A percentile compares a stretch with the other conserved stretches of the same genome.
Conservation (phyloP, 305 asterid species). For the Coffea humblotiana region DNA sequence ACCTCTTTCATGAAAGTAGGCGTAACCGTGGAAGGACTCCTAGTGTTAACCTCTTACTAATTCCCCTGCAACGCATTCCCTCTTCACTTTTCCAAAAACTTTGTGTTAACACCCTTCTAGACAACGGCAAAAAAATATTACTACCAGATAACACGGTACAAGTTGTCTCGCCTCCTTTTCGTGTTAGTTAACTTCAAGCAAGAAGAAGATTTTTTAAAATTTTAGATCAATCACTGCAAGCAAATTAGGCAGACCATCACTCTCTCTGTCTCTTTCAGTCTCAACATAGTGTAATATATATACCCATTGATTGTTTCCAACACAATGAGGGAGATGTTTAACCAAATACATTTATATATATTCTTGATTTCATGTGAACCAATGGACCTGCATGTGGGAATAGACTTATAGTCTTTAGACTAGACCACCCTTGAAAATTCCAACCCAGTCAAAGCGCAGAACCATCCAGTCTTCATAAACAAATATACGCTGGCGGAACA, state of each 20-base stretch:
- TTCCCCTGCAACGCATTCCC: too few species aligned
- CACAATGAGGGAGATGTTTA: constrained; percentile 32
- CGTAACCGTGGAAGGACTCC: too few species aligned
- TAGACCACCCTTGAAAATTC: constrained; percentile 15
- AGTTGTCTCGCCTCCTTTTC: constrained; percentile 12
- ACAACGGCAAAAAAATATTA: too few species aligned
- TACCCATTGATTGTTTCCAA: constrained; percentile 1
- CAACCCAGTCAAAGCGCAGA: constrained; percentile 27
- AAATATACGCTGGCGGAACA: not conserved
- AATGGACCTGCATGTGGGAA: not conserved
- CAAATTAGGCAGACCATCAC: constrained; percentile 24
- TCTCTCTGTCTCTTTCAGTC: constrained; percentile 15
- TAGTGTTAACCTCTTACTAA: too few species aligned
- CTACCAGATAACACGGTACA: not conserved
- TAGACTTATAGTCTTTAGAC: constrained; percentile 3
- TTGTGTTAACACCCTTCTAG: too few species aligned
- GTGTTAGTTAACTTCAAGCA: constrained; percentile 3
- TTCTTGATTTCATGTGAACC: constrained; percentile 1
- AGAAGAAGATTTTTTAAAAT: not conserved
- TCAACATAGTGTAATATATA: constrained; percentile 1
- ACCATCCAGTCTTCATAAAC: not conserved
- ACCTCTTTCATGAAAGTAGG: too few species aligned
- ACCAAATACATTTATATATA: constrained; percentile 26
- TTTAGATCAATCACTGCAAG: constrained; percentile 20
- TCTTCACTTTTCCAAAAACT: too few species aligned